phyloP scores from a whole-genome alignment of 305 asterid species.

The Withania somnifera region DNA sequence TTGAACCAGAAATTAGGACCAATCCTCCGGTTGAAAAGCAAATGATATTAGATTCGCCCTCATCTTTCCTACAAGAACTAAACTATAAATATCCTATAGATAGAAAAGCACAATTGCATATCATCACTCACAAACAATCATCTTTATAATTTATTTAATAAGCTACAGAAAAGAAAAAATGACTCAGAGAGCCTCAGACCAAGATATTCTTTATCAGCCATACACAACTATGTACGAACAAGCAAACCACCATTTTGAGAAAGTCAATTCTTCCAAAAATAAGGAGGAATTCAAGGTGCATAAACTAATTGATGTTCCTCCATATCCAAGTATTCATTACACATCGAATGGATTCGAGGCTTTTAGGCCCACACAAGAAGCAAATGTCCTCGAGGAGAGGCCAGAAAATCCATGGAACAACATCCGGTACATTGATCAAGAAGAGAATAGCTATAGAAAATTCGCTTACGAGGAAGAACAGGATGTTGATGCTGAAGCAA shows the following conservation, averaged over 20 bases:
- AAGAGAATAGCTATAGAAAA: neutral
- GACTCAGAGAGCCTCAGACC: neutral
- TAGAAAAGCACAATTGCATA: neutral
- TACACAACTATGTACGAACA: neutral
- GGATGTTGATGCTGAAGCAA: constrained; percentile 16
- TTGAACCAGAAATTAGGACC: neutral
- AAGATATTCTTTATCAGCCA: neutral
- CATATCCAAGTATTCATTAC: neutral
- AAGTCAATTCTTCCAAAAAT: neutral
- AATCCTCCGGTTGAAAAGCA: neutral
- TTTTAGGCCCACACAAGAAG: neutral
- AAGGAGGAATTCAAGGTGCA: neutral
- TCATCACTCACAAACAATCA: neutral
- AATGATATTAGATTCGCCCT: neutral
- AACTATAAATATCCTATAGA: neutral
- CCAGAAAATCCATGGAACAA: neutral
- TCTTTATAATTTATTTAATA: neutral
- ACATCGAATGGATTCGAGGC: neutral
- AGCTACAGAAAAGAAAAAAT: neutral
- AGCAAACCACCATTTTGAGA: neutral
- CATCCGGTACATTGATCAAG: neutral
- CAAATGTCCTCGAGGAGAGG: neutral
- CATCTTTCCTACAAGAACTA: neutral
- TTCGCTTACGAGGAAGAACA: neutral
- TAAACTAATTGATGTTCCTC: constrained; percentile 2